A percentile compares a stretch with the other conserved stretches of the same genome.
Evolutionary conservation across 306 rosid species (phyloP).

Genomic region (Sesbania bispinosa): DNA sequence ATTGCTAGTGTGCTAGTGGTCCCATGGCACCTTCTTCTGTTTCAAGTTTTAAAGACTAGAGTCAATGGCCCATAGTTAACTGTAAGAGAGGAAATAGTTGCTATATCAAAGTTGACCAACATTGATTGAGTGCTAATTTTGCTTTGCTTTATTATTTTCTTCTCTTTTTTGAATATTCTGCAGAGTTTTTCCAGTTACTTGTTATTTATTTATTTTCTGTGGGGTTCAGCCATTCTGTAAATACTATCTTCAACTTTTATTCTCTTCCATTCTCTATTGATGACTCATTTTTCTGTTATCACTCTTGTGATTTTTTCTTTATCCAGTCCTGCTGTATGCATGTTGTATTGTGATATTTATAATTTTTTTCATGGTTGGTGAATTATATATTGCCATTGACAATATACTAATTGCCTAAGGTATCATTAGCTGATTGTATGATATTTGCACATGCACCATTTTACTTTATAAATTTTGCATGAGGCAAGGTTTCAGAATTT

Average conservation of each 20-base stretch:
- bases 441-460: neutral
- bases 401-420: neutral
- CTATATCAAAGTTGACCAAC: too few species aligned
- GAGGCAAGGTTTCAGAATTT: neutral
- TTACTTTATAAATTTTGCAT: neutral
- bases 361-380: neutral
- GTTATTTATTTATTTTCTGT: neutral
- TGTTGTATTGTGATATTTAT: neutral
- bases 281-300: neutral
- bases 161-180: neutral
- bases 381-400: neutral
- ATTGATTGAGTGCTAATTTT: neutral
- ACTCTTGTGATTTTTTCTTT: neutral
- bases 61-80: too few species aligned
- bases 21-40: neutral
- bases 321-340: neutral
- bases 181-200: neutral
- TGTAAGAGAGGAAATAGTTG: too few species aligned
- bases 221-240: neutral
- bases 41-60: too few species aligned
- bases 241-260: neutral
- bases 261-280: neutral
- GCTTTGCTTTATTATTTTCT: neutral
- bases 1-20: neutral
- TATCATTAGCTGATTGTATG: neutral